phyloP scores from a whole-genome alignment of 805 yeast species.

The Candida vartiovaarae region DNA sequence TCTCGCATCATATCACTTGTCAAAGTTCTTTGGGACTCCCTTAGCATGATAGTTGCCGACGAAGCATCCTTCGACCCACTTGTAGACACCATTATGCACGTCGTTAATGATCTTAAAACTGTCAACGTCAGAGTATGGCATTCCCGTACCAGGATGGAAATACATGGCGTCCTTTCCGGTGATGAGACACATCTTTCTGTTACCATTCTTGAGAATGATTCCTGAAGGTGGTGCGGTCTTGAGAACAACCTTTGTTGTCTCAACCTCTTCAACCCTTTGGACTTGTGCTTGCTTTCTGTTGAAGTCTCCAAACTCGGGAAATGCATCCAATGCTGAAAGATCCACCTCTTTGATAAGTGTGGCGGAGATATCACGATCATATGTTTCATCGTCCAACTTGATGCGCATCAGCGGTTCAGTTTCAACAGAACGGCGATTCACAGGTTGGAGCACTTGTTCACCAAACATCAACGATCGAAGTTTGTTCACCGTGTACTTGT shows the following conservation, averaged over 20 bases:
- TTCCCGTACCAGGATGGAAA: conserved; percentile 81
- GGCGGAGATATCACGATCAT: background rate
- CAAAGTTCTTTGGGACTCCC: conserved; percentile 87
- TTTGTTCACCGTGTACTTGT: conserved; percentile 10
- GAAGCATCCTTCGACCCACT: conserved; percentile 44
- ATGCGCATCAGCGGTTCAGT: conserved; percentile 44
- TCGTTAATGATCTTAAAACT: conserved; percentile 64
- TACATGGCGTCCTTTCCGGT: conserved; percentile 76
- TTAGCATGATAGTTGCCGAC: conserved; percentile 62
- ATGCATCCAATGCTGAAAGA: conserved; percentile 25
- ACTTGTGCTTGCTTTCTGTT: conserved; percentile 33
- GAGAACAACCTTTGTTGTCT: conserved; percentile 42
- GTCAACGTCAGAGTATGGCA: conserved; percentile 79
- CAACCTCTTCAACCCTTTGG: conserved; percentile 19
- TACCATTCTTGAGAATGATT: conserved; percentile 61
- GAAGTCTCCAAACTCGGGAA: conserved; percentile 57
- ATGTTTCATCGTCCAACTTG: conserved; percentile 20
- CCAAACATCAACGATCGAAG: conserved; percentile 43
- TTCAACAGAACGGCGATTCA: conserved; percentile 46
- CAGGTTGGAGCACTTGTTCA: conserved; percentile 43
- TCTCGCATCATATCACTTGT: conserved; percentile 13
- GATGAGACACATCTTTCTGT: conserved; percentile 61
- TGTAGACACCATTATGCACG: conserved; percentile 40
- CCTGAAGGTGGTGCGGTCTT: conserved; percentile 72
- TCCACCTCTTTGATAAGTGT: conserved; percentile 39